Evolutionary conservation across 176 grass and related monocot species (phyloP).

Genomic region (Luzula sylvatica): DNA sequence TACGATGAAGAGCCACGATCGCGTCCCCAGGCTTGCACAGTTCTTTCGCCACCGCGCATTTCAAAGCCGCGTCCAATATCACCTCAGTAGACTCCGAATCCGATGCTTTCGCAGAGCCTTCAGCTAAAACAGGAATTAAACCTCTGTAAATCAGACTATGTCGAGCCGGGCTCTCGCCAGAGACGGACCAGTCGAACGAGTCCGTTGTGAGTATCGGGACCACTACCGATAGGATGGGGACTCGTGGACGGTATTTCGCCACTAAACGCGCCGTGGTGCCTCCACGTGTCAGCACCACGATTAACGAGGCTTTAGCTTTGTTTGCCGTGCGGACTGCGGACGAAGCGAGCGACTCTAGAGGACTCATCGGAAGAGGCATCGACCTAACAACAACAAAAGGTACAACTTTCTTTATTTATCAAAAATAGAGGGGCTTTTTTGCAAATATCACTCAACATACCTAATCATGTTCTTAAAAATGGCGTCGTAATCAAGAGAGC

Average conservation of each 20-base stretch:
- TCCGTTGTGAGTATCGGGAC: slow-evolving; percentile 64
- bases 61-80: slow-evolving; percentile 59
- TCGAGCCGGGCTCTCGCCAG: slow-evolving; percentile 61
- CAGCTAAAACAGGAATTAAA: slow-evolving; percentile 53
- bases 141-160: slow-evolving; percentile 77
- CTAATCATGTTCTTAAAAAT: slow-evolving; percentile 80
- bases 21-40: slow-evolving; percentile 71
- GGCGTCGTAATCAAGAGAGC: slow-evolving; percentile 60
- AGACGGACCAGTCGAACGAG: slow-evolving; percentile 71
- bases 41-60: slow-evolving; percentile 41
- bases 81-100: slow-evolving; percentile 82
- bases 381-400: slow-evolving; percentile 32
- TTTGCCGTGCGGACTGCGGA: slow-evolving; percentile 83
- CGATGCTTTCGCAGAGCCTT: slow-evolving; percentile 83
- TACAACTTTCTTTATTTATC: too few species aligned
- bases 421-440: too few species aligned
- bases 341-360: slow-evolving; percentile 75
- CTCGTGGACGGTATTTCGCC: slow-evolving; percentile 68
- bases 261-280: slow-evolving; percentile 84
- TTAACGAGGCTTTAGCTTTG: slow-evolving; percentile 59
- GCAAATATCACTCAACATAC: slow-evolving; percentile 1
- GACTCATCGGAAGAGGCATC: slow-evolving; percentile 78
- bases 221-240: slow-evolving; percentile 79
- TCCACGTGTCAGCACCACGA: slow-evolving; percentile 74
- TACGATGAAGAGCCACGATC: slow-evolving; percentile 65